These are phyloP conservation scores for Pseudotulostoma volvatum DNA, from an alignment of 495 filamentous ascomycete genomes.

Conservation along the genomic window DNA sequence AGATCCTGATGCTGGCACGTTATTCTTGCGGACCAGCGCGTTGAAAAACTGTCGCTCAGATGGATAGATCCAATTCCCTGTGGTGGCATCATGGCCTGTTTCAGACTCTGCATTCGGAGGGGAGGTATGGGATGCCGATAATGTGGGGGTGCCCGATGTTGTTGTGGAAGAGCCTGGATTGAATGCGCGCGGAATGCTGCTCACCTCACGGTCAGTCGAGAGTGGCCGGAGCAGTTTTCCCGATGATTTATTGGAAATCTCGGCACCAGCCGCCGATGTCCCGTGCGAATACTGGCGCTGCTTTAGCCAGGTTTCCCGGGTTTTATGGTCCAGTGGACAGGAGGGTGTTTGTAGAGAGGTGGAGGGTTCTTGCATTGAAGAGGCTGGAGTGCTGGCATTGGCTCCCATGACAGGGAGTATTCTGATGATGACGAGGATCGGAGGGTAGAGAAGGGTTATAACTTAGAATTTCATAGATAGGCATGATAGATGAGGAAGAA, in stretches of 20 bases:
- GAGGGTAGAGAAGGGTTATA: no score
- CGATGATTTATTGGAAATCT: constrained; percentile 4
- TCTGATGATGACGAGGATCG: no score
- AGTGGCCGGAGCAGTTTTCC: constrained; percentile 28
- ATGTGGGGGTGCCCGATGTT: constrained; percentile 4
- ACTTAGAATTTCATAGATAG: no score
- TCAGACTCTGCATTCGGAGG: constrained; percentile 58
- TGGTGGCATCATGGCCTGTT: constrained; percentile 42
- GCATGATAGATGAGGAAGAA: no score
- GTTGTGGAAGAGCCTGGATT: constrained; percentile 16
- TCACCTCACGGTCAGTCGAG: constrained; percentile 54
- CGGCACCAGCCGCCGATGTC: constrained; percentile 13
- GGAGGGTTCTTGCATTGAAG: constrained; percentile 10
- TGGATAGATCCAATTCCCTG: constrained; percentile 92
- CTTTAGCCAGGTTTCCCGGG: constrained; percentile 67
- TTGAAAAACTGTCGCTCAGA: constrained; percentile 93
- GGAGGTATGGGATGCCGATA: constrained; percentile 21
- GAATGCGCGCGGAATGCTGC: constrained; percentile 59
- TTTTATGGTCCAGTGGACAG: constrained; percentile 81
- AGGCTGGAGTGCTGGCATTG: constrained; percentile 25
- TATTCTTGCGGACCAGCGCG: constrained; percentile 73
- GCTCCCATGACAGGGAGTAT: constrained; percentile 21
- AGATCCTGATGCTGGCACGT: constrained; percentile 21
- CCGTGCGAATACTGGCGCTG: constrained; percentile 24
- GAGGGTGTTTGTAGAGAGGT: constrained; percentile 18